Base-by-base conservation (phyloP, 148 eudicot genomes). In the Silene latifolia region DNA sequence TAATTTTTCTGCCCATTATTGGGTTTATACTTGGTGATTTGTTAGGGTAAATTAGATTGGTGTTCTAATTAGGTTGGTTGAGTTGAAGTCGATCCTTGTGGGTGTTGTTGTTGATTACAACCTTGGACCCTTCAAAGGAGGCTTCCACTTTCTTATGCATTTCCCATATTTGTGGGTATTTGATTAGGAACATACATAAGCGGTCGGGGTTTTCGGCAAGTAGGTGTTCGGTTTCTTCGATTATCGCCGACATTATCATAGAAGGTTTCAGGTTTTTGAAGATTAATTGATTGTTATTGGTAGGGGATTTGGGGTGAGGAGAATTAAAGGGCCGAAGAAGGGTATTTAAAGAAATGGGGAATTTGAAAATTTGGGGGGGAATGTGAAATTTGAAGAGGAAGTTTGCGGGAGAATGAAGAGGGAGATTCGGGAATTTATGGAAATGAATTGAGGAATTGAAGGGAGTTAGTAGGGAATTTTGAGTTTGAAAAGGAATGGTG, bases 141-240 rank as follows among this genome's bases (percentile, higher is more conserved):
- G 96, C 96, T 46, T 88, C 90, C 24, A 92, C 96, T 48, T 90
- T 90, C 81, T 90, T 90, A 82, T 90, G 88, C 92, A 90, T 88
- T 63, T 90, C 96, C 96, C 96, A 90, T 44, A 90, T 81, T 51
- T 82, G 86, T 0, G 90, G 96, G 83, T 88, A 90, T 53, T 87
- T 78, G 25, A 90, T 87, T 29, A 92, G 96, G 80, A 90, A 90
- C 96, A 90, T 90, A n/a, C 91, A 85, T 84, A 86, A 88, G 0
- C 95, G 80, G 15, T 90, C 95, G 0, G 95, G 90, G 89, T 90
- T 90, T 3, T 84, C 77, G 68, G 90, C 88, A 0, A 90, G 79
- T 1, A 80, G 79, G 0, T 79, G 82, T 35, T 80, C 82, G 5
- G 90, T 84, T 76, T 90, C 91, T 61, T 85, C 89, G 3, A 86